phyloP scores from a whole-genome alignment of 768 basidiomycete genomes.

The Boletales sp. region DNA sequence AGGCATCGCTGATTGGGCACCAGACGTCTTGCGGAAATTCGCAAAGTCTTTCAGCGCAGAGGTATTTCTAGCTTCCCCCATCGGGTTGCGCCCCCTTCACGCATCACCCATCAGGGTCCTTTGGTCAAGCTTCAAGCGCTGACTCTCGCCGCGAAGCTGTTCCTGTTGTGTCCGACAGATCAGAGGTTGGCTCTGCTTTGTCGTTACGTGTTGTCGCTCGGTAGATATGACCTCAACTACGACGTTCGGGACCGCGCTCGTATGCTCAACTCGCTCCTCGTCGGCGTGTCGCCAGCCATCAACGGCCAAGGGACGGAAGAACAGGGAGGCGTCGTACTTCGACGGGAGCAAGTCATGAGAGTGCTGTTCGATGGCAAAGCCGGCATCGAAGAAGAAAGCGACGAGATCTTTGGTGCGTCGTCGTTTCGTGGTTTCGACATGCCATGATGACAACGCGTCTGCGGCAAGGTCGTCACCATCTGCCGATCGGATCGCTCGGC shows the following conservation, averaged over 20 bases:
- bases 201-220: slow-evolving; percentile 76
- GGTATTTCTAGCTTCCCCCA: slow-evolving; percentile 36
- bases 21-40: slow-evolving; percentile 82
- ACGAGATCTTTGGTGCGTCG: slow-evolving; percentile 33
- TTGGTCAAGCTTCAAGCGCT: slow-evolving; percentile 80
- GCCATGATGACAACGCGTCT: background rate
- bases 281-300: slow-evolving; percentile 45
- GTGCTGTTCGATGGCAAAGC: slow-evolving; percentile 79
- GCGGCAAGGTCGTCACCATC: slow-evolving; percentile 34
- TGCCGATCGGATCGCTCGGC: slow-evolving; percentile 63
- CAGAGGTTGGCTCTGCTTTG: slow-evolving; percentile 49
- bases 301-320: slow-evolving; percentile 40
- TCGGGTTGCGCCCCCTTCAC: too few relatives aligned
- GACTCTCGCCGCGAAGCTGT: slow-evolving; percentile 82
- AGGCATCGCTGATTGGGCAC: slow-evolving; percentile 74
- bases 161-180: slow-evolving; percentile 61
- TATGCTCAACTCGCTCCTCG: slow-evolving; percentile 68
- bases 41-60: slow-evolving; percentile 72
- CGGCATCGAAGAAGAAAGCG: slow-evolving; percentile 37
- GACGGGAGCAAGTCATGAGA: slow-evolving; percentile 76
- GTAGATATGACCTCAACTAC: slow-evolving; percentile 83
- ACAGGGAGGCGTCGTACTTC: slow-evolving; percentile 68
- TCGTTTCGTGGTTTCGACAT: background rate
- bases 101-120: slow-evolving; percentile 38
- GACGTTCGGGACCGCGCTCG: slow-evolving; percentile 90